Base-by-base conservation (phyloP, 2,329 filamentous ascomycete genomes). In the Fusarium succisae region DNA sequence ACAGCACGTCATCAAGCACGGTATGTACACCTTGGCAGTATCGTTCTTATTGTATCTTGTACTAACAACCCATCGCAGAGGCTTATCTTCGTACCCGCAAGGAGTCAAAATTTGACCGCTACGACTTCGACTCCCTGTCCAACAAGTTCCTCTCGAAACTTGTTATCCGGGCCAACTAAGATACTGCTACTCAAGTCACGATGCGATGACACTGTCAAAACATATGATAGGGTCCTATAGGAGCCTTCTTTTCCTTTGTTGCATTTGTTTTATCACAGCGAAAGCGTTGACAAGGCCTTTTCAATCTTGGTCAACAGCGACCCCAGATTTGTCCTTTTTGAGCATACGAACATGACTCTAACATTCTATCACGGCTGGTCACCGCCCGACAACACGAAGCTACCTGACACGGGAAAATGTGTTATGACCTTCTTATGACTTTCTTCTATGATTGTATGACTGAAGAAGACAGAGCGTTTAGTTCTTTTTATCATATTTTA, bases 141-240 rank as follows among this genome's bases (percentile, higher is more conserved):
- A 98, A 98, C 88, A 98, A 98, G 87, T 98, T 98, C 87, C 86
- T 98, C 77, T 97, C 95, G 43, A 97, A 97, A 85, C 90, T 98
- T 80, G 95, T 98, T 82, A 98, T 98, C 83, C 94, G 96, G 78
- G 94, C 96, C 80, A 97, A 97, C 86, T 97, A 88, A 82, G 74
- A 69, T 66, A 39, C 22, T 61, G 56, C 59, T 45, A 32, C 54
- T 10, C 22, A 54, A 51, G 50, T 50, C 44, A 62, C 15, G 54
- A 67, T 76, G 70, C 70, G 65, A 72, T 72, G 65, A 54, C 62
- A 66, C 55, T 60, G 66, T 79, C 69, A 50, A 51, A 62, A 58
- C 57, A 75, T 58, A 71, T 64, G 62, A 61, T 38, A 15, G 45
- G 70, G 66, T 63, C 55, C 44, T 24, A 53, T 41, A 51, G 53